Base-by-base conservation (phyloP, 495 filamentous ascomycete species). In the Lasiosphaeris hirsuta region DNA sequence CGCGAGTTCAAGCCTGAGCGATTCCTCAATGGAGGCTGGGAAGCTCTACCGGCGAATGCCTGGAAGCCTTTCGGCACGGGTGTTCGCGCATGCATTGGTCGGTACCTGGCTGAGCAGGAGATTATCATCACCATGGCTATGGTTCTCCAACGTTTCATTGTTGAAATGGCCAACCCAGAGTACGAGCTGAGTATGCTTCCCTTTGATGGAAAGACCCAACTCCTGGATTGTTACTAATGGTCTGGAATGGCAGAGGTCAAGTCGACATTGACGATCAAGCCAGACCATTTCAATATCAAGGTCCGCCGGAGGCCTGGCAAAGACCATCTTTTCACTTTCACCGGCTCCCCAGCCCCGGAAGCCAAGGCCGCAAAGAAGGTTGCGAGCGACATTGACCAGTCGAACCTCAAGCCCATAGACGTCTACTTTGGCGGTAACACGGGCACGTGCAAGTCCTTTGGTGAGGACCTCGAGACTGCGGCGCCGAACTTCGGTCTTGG, bases 361-460 rank as follows among this genome's bases (percentile, higher is more conserved):
- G 10, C 54, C 1, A 52, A 56, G 37, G 15, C 46, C 4, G 49
- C 54, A 18, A 17, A 30, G 37, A 58, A 54, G 37, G 39, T 15
- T 15, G 23, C 37, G 11, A 50, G 35, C 9, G 48, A 9, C 9
- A 34, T 6, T 18, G 10, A 14, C 7, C 11, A 45, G 14, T 23
- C 41, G 14, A 36, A 45, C 15, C 43, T 58, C 37, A 65, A 65
- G 39, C 56, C 61, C 6, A 75, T 90, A 68, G 69, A 75, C 17
- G 81, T 90, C 15, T 77, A 84, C 35, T 90, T 81, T 58, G 86
- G 86, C 17, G 82, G 79, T 0, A 89, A 90, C 52, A 80, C 80
- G 6, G 86, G 86, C 0, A 90, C 86, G 3, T 90, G 86, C 61
- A 82, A 88, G 61, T 76, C 80, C 1, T 74, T 90, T 49, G 84